Percentiles rank a stretch among this genome's conserved stretches.
Conservation (phyloP, 2,329 filamentous ascomycete species). For the Phoma herbarum region DNA sequence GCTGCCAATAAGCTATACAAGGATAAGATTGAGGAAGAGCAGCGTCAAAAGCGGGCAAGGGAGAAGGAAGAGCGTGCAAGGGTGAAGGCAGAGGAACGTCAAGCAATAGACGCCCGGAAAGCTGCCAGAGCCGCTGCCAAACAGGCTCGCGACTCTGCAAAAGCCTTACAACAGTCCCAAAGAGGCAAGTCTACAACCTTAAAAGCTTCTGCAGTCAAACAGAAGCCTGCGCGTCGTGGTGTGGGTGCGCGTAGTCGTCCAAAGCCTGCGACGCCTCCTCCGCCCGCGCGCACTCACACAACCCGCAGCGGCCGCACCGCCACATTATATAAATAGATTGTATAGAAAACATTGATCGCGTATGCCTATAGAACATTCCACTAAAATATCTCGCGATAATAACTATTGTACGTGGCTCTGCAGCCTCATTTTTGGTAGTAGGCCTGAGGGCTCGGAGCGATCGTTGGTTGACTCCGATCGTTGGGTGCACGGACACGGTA, state of each 20-base stretch:
- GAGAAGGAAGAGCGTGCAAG: slow-evolving; percentile 1
- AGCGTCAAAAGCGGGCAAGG: not conserved
- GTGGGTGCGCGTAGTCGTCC: not conserved
- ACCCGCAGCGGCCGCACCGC: slow-evolving; percentile 1
- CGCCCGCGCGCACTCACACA: not conserved
- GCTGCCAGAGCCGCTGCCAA: not conserved
- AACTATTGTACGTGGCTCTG: too few species aligned
- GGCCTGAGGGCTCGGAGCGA: too few species aligned
- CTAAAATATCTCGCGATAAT: too few species aligned
- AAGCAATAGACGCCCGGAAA: slow-evolving; percentile 1
- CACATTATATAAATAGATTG: not conserved
- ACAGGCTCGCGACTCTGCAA: not conserved
- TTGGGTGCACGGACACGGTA: too few species aligned
- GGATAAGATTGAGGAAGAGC: not conserved
- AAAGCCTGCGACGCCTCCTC: too few species aligned
- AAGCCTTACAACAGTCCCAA: not conserved
- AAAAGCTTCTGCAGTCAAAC: not conserved
- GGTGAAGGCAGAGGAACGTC: slow-evolving; percentile 1
- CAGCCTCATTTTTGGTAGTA: too few species aligned
- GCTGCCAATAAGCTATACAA: slow-evolving; percentile 1
- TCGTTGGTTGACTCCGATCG: too few species aligned
- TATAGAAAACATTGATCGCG: too few species aligned
- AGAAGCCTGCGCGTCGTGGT: not conserved
- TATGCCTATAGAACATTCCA: too few species aligned
- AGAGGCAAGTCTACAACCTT: not conserved